These are phyloP conservation scores for Venturiaceae sp. DNA, from an alignment of 2,329 filamentous ascomycete genomes.

Conservation along the genomic window DNA sequence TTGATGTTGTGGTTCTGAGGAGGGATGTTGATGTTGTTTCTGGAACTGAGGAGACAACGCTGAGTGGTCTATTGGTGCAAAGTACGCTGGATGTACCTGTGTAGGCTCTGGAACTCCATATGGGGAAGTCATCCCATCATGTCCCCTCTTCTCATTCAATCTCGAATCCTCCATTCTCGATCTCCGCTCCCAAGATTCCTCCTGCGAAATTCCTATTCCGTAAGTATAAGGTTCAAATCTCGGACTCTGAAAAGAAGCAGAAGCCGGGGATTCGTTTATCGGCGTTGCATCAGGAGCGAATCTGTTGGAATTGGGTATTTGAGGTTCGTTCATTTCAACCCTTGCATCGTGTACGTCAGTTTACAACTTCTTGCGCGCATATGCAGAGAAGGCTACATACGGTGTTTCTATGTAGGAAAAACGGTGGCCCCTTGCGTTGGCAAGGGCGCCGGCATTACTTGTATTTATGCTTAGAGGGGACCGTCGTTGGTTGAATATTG, in stretches of 20 bases:
- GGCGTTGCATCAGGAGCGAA: background rate
- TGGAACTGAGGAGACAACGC: background rate
- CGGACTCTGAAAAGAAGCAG: background rate
- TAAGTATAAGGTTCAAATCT: background rate
- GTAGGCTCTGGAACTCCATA: conserved; percentile 4
- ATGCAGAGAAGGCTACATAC: background rate
- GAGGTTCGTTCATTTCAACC: background rate
- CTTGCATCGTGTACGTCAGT: background rate
- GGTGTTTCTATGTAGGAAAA: conserved; percentile 4
- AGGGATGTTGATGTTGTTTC: background rate
- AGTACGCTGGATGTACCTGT: conserved; percentile 5
- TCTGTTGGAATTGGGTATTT: background rate
- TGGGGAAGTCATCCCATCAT: background rate
- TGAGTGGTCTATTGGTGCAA: background rate
- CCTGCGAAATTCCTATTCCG: background rate
- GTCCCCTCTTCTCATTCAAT: background rate
- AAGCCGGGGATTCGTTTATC: background rate
- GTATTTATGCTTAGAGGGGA: conserved; percentile 4
- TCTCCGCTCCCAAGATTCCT: background rate
- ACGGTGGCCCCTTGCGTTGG: background rate
- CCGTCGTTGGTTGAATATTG: background rate
- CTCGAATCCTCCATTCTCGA: background rate
- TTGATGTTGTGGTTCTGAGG: background rate
- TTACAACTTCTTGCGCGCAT: background rate
- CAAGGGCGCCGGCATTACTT: background rate